Percentiles rank a stretch among this genome's conserved stretches.
Conservation (phyloP, 495 filamentous ascomycete genomes). For the Margaritispora aquatica region DNA sequence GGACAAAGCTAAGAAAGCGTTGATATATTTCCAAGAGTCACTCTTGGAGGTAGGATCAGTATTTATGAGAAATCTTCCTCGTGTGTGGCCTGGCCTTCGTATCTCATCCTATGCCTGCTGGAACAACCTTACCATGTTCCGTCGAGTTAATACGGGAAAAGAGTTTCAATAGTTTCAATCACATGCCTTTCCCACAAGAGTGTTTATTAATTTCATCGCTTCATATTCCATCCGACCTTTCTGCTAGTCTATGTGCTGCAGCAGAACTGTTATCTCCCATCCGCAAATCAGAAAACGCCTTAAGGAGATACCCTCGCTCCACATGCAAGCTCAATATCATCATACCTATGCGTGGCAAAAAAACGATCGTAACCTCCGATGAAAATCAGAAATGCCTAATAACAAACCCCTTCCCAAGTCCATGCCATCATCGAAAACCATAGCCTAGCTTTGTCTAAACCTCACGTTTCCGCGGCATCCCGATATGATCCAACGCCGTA, state of each 20-base stretch:
- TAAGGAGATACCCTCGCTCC: background rate
- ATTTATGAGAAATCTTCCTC: no score
- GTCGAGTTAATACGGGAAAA: no score
- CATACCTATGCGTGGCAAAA: background rate
- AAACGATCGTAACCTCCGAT: background rate
- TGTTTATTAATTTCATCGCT: background rate
- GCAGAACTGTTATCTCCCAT: background rate
- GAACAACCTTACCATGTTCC: no score
- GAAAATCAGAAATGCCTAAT: background rate
- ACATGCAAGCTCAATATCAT: background rate
- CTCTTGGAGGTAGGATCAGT: no score
- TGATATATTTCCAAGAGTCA: no score
- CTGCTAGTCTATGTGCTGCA: background rate
- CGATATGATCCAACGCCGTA: background rate
- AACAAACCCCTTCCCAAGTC: background rate
- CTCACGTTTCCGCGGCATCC: background rate
- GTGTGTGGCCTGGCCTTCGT: no score
- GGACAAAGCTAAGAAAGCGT: no score
- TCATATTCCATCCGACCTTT: background rate
- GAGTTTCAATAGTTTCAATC: background rate
- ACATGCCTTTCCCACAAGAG: no score
- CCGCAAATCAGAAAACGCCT: background rate
- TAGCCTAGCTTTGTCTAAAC: background rate
- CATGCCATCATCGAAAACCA: conserved; percentile 11
- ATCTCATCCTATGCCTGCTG: no score